Percentiles rank a stretch among this genome's conserved stretches.
These are phyloP conservation scores for Crotalaria pallida DNA, from an alignment of 306 rosid species.

Conservation along the genomic window DNA sequence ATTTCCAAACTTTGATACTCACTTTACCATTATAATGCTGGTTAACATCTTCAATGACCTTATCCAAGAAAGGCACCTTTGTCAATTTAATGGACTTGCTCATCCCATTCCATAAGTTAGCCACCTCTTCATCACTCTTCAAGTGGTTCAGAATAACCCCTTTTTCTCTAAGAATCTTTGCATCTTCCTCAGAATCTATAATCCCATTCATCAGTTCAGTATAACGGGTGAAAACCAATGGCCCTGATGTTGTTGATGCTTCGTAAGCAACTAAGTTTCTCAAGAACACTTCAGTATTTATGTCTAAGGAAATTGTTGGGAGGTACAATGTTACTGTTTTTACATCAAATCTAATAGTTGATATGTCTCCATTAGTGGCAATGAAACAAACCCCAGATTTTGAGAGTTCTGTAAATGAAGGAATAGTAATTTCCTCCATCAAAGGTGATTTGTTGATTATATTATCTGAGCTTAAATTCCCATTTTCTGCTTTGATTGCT, in stretches of 20 bases:
- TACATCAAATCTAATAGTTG: constrained; percentile 46
- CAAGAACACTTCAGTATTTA: constrained; percentile 50
- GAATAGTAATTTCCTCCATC: constrained; percentile 69
- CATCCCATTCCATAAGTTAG: constrained; percentile 80
- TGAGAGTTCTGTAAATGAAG: constrained; percentile 55
- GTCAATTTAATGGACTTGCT: constrained; percentile 75
- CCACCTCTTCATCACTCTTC: constrained; percentile 73
- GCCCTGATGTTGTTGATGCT: constrained; percentile 57
- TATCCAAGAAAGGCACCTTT: constrained; percentile 70
- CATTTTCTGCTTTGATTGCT: constrained; percentile 13
- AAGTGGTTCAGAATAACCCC: constrained; percentile 64
- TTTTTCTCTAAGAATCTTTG: constrained; percentile 55
- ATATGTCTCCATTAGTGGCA: constrained; percentile 47
- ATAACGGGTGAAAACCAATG: constrained; percentile 69
- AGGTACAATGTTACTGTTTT: constrained; percentile 46
- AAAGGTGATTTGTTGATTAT: constrained; percentile 39
- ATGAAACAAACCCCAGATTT: constrained; percentile 50
- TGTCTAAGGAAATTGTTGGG: constrained; percentile 49
- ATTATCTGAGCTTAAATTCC: constrained; percentile 21
- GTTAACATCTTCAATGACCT: constrained; percentile 78
- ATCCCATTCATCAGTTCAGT: constrained; percentile 82
- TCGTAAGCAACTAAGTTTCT: constrained; percentile 81
- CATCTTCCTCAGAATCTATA: constrained; percentile 72
- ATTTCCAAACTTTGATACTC: constrained; percentile 47
- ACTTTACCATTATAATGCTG: constrained; percentile 47